A percentile compares a stretch with the other conserved stretches of the same genome.
Conservation (phyloP, 768 basidiomycete species). For the Rhizopogon vesiculosus region DNA sequence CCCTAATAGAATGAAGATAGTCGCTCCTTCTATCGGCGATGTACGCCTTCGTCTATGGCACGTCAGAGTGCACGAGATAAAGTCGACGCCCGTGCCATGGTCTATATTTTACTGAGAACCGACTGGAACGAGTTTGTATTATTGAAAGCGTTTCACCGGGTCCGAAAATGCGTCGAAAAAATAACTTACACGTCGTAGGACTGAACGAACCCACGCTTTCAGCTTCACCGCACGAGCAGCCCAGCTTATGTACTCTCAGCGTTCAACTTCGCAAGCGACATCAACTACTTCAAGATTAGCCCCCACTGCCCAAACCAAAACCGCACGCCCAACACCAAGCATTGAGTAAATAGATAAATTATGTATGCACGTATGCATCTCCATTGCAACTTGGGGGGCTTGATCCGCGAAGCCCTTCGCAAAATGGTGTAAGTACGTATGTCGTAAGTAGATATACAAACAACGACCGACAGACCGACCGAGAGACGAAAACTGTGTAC, state of each 20-base stretch:
- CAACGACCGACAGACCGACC: not conserved
- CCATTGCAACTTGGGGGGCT: conserved; percentile 33
- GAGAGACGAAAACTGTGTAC: not conserved
- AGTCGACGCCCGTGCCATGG: too few species aligned
- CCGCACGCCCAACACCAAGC: not conserved
- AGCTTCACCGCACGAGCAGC: too few species aligned
- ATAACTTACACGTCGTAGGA: too few species aligned
- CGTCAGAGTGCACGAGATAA: not conserved
- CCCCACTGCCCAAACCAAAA: not conserved
- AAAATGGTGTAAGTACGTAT: conserved; percentile 20
- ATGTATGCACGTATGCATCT: not conserved
- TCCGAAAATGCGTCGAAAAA: too few species aligned
- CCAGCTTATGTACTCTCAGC: too few species aligned
- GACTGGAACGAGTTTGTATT: too few species aligned
- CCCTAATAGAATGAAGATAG: too few species aligned
- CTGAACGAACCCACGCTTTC: too few species aligned
- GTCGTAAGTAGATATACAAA: not conserved
- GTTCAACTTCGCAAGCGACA: too few species aligned
- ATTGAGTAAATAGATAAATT: not conserved
- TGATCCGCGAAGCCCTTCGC: conserved; percentile 50
- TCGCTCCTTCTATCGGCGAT: too few species aligned
- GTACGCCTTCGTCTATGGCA: not conserved
- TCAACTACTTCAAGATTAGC: not conserved
- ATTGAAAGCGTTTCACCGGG: too few species aligned
- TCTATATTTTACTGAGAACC: too few species aligned